A percentile compares a stretch with the other conserved stretches of the same genome.
phyloP scores from a whole-genome alignment of 768 basidiomycete species.

The Neoboletus subvelutipes region DNA sequence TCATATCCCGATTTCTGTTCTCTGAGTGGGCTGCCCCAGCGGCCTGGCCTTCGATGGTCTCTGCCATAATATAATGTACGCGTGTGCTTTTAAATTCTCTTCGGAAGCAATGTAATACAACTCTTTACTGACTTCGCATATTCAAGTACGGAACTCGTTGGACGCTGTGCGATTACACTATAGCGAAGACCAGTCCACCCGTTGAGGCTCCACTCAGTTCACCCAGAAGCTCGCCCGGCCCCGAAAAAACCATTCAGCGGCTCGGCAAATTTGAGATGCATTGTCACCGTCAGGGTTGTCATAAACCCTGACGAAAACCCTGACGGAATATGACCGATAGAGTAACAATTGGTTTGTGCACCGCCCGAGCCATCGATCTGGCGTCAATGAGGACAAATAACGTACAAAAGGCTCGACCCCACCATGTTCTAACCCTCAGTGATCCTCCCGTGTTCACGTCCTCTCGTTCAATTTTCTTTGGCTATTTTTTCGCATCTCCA shows the following conservation, averaged over 20 bases:
- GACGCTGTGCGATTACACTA: neutral
- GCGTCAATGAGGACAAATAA: conserved; percentile 35
- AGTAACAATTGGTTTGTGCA: conserved; percentile 10
- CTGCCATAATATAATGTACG: neutral
- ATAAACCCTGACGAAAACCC: conserved; percentile 9
- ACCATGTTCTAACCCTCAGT: conserved; percentile 9
- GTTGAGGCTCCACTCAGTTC: conserved; percentile 1
- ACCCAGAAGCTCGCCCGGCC: neutral
- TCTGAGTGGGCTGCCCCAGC: neutral
- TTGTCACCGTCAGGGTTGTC: neutral
- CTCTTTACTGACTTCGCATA: no score
- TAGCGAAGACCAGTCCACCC: neutral
- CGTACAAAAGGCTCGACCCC: conserved; percentile 28
- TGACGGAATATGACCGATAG: conserved; percentile 22
- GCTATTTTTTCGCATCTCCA: neutral
- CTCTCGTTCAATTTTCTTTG: conserved; percentile 24
- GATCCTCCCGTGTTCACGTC: conserved; percentile 30
- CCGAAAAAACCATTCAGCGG: neutral
- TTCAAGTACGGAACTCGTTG: neutral
- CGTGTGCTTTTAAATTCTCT: neutral
- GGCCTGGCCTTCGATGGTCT: neutral
- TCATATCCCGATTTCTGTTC: neutral
- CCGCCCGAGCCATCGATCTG: conserved; percentile 21
- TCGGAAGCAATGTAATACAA: neutral
- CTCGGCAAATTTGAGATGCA: neutral